Evolutionary conservation across 176 grass and related monocot species (phyloP), one percentile per base, ranked within the genome.

Genomic region (Carex parvula): DNA sequence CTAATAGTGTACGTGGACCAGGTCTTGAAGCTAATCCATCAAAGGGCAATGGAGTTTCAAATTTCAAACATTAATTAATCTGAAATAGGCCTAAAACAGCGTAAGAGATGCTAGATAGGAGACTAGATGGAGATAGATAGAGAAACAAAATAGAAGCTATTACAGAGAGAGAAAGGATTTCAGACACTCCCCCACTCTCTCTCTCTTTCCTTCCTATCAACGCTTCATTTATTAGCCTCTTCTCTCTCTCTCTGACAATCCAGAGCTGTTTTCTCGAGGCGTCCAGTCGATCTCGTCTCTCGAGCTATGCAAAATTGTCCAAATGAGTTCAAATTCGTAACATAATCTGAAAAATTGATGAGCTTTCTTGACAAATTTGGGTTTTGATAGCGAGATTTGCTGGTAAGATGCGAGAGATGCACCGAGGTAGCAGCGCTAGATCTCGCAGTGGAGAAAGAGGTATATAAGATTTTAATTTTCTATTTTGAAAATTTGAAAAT

Each of bases 361-460:
- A 66, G 48, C 35, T 67, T 68, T 1, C 9, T 56, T 85, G 70
- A 63, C 20, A 9, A 65, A 83, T 68, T 67, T 67, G 13, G 80
- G 60, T 17, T n/a, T 81, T 17, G 17, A 42, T 59, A 44, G 22
- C 14, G 71, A 46, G 84, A 73, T 85, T 85, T 76, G 11, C 26
- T 69, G 48, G 52, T 7, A 59, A 57, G 76, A 72, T 69, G 44
- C 10, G 64, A 81, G 75, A 58, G 78, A 86, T 81, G 85, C 79
- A 86, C 57, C 85, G 7, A 11, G 64, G 85, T 72, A 60, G 60
- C 13, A 50, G 60, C 13, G 64, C 10, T 67, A 86, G 85, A 86
- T 86, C 85, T 79, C 85, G 85, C 24, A 69, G 77, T 15, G 65
- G 62, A 68, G 85, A 83, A 18, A 83, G 42, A 83, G 80, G 80